phyloP scores from a whole-genome alignment of 371 early-diverging fungal species.

The Apophysomyces ossiformis region DNA sequence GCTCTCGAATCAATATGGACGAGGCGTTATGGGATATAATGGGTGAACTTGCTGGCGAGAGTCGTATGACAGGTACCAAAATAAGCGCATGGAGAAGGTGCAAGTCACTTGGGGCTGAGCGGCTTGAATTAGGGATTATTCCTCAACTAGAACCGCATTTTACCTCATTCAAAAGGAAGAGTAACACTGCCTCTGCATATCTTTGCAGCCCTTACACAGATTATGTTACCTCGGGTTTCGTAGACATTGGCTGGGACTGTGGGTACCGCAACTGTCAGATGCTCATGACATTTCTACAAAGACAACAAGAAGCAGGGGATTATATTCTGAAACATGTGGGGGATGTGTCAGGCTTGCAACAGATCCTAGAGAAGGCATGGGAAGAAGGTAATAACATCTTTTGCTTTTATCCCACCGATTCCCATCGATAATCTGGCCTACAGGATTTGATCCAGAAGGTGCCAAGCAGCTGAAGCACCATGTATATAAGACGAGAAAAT shows the following conservation, averaged over 20 bases:
- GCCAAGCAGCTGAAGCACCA: slow-evolving; percentile 64
- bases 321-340: slow-evolving; percentile 44
- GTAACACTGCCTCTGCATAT: slow-evolving; percentile 37
- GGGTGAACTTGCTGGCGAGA: slow-evolving; percentile 30
- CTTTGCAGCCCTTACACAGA: slow-evolving; percentile 54
- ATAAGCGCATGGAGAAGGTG: neutral
- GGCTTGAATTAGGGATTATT: slow-evolving; percentile 40
- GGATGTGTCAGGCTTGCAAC: slow-evolving; percentile 61
- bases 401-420: neutral
- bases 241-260: slow-evolving; percentile 78
- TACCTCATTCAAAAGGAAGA: slow-evolving; percentile 26
- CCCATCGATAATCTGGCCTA: neutral
- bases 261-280: slow-evolving; percentile 81
- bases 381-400: slow-evolving; percentile 34
- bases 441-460: slow-evolving; percentile 71
- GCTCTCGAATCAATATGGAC: slow-evolving; percentile 30
- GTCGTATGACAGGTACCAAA: slow-evolving; percentile 41
- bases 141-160: slow-evolving; percentile 48
- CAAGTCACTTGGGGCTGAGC: slow-evolving; percentile 11
- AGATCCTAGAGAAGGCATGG: slow-evolving; percentile 74
- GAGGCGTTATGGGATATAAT: slow-evolving; percentile 36
- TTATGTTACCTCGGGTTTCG: slow-evolving; percentile 45
- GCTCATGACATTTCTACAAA: slow-evolving; percentile 62
- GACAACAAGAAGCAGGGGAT: slow-evolving; percentile 32
- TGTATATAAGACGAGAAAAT: slow-evolving; percentile 68